A percentile compares a stretch with the other conserved stretches of the same genome.
Evolutionary conservation across 139 green algal genomes (phyloP).

Genomic region (Dunaliella primolecta): DNA sequence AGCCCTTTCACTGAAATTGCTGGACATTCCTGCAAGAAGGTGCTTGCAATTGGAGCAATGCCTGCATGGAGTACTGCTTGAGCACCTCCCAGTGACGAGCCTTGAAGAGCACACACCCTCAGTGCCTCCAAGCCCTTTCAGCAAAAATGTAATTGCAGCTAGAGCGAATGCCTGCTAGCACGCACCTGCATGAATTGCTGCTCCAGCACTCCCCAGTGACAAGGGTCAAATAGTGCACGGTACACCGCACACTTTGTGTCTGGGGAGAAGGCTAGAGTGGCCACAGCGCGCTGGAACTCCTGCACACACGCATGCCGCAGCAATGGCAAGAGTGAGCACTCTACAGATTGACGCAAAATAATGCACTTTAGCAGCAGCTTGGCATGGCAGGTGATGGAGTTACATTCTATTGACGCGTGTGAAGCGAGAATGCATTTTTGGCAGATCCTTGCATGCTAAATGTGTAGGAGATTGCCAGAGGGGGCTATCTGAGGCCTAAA

Average conservation of each 20-base stretch:
- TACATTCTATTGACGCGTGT: background rate
- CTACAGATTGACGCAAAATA: background rate
- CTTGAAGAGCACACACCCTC: conserved; percentile 2
- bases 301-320: conserved; percentile 44
- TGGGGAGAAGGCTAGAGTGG: conserved; percentile 69
- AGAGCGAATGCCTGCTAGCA: background rate
- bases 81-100: conserved; percentile 59
- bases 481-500: no score
- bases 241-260: conserved; percentile 57
- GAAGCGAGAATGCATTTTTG: background rate
- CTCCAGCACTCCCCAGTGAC: conserved; percentile 61
- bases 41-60: no score
- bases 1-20: no score
- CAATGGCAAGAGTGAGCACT: background rate
- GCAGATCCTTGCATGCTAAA: background rate
- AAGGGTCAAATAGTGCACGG: conserved; percentile 45
- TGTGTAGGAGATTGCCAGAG: background rate
- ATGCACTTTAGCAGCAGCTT: background rate
- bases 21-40: no score
- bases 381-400: background rate
- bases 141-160: background rate
- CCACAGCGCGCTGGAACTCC: conserved; percentile 84
- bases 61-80: conserved; percentile 58
- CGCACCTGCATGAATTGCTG: conserved; percentile 55
- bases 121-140: background rate